Conservation (phyloP, 2,329 filamentous ascomycete species). For the Cyphellophora europaea region DNA sequence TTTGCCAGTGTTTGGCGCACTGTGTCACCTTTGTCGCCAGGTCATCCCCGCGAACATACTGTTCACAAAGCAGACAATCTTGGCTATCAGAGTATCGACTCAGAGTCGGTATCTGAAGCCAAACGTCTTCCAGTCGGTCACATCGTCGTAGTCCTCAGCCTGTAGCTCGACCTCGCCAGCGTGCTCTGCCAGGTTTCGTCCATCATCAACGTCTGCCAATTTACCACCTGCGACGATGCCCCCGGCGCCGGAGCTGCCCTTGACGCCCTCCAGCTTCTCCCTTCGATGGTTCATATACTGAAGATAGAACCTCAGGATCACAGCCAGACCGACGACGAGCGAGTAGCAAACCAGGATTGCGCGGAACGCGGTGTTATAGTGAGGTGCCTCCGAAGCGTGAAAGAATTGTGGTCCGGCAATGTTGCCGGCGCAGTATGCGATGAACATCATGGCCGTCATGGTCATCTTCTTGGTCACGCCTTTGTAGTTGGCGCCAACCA, state of each 20-base stretch:
- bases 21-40: too few relatives aligned
- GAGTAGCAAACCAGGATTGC: slow-evolving; percentile 50
- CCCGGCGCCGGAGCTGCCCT: slow-evolving; percentile 25
- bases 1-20: too few relatives aligned
- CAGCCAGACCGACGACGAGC: slow-evolving; percentile 33
- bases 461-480: slow-evolving; percentile 49
- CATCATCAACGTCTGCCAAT: slow-evolving; percentile 8
- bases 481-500: slow-evolving; percentile 46
- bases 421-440: slow-evolving; percentile 46
- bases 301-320: slow-evolving; percentile 29
- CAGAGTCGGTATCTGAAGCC: slow-evolving; percentile 48
- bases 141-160: slow-evolving; percentile 44
- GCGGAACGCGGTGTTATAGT: slow-evolving; percentile 45
- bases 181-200: not conserved
- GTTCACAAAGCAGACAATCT: not conserved
- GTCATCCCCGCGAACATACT: too few relatives aligned
- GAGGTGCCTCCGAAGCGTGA: slow-evolving; percentile 38
- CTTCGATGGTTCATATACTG: slow-evolving; percentile 31
- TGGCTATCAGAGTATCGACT: too few relatives aligned
- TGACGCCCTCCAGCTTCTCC: slow-evolving; percentile 35
- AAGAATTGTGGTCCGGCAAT: slow-evolving; percentile 51
- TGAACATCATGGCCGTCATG: slow-evolving; percentile 43
- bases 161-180: slow-evolving; percentile 24
- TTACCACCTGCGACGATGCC: slow-evolving; percentile 22
- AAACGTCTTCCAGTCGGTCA: slow-evolving; percentile 50